These are phyloP conservation scores for Senna siamea DNA, from an alignment of 306 rosid genomes.

Conservation along the genomic window DNA sequence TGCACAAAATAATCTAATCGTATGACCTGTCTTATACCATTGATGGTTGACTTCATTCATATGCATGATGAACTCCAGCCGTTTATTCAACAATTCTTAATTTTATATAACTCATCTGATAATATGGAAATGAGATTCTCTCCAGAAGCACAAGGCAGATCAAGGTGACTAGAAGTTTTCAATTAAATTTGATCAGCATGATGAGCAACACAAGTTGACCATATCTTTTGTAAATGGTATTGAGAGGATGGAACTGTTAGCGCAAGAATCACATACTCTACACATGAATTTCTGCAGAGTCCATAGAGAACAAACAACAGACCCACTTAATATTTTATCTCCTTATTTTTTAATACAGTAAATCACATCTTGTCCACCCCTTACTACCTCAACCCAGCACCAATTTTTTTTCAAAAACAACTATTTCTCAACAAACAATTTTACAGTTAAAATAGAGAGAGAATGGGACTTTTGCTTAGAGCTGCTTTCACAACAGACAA, in stretches of 20 bases:
- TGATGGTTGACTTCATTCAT: conserved; percentile 18
- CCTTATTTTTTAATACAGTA: neutral
- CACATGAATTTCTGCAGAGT: neutral
- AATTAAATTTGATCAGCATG: neutral
- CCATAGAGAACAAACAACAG: neutral
- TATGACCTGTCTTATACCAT: neutral
- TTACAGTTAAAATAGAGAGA: neutral
- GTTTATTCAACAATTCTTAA: neutral
- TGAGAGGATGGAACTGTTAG: neutral
- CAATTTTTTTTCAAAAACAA: neutral
- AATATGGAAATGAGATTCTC: neutral
- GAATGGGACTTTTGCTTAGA: neutral
- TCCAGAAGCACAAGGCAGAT: conserved; percentile 1
- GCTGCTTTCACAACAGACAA: neutral
- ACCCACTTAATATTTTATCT: neutral
- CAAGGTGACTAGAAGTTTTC: conserved; percentile 16
- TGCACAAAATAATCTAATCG: neutral
- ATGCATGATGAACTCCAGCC: neutral
- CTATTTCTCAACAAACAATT: neutral
- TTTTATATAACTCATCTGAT: neutral
- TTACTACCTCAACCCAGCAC: neutral
- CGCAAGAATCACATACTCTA: neutral
- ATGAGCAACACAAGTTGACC: neutral
- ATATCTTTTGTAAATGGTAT: neutral
- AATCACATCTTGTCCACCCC: neutral